phyloP scores from a whole-genome alignment of 1,284 basidiomycete species.

The Heterobasidion irregulare region DNA sequence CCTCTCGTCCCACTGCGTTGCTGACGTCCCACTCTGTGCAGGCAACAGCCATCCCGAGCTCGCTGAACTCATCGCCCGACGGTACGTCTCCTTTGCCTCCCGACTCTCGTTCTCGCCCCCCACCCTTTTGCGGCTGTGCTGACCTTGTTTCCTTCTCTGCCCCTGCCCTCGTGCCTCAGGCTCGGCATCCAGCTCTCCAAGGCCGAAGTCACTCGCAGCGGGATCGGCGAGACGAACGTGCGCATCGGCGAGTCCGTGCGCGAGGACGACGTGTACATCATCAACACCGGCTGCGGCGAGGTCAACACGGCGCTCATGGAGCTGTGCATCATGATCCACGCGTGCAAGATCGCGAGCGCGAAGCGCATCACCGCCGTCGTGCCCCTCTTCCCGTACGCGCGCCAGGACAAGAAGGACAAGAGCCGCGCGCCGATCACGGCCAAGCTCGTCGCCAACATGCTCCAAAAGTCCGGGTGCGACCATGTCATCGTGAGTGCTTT shows the following conservation, averaged over 20 bases:
- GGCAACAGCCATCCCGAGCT: slow-evolving; percentile 95
- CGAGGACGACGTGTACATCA: slow-evolving; percentile 98
- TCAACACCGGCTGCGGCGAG: slow-evolving; percentile 87
- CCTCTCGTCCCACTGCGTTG: neutral
- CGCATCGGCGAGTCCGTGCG: slow-evolving; percentile 93
- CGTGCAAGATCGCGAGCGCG: slow-evolving; percentile 96
- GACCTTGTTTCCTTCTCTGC: neutral
- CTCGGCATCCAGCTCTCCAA: slow-evolving; percentile 80
- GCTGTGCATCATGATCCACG: slow-evolving; percentile 99
- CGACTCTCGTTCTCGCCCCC: neutral
- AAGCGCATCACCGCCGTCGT: slow-evolving; percentile 95
- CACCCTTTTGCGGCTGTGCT: neutral
- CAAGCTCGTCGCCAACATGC: slow-evolving; percentile 98
- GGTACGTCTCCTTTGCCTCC: slow-evolving; percentile 38
- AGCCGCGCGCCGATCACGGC: slow-evolving; percentile 97
- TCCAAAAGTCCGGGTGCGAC: slow-evolving; percentile 95
- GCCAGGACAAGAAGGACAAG: slow-evolving; percentile 99
- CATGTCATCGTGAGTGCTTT: slow-evolving; percentile 85
- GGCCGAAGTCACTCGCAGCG: slow-evolving; percentile 82
- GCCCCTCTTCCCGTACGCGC: slow-evolving; percentile 90
- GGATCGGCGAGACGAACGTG: slow-evolving; percentile 89
- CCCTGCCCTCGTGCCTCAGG: slow-evolving; percentile 28
- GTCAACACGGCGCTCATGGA: slow-evolving; percentile 93
- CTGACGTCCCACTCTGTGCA: slow-evolving; percentile 21
- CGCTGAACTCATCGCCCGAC: slow-evolving; percentile 88